Evolutionary conservation across 2,329 filamentous ascomycete genomes (phyloP).

Genomic region (Pyrenochaeta sp.): DNA sequence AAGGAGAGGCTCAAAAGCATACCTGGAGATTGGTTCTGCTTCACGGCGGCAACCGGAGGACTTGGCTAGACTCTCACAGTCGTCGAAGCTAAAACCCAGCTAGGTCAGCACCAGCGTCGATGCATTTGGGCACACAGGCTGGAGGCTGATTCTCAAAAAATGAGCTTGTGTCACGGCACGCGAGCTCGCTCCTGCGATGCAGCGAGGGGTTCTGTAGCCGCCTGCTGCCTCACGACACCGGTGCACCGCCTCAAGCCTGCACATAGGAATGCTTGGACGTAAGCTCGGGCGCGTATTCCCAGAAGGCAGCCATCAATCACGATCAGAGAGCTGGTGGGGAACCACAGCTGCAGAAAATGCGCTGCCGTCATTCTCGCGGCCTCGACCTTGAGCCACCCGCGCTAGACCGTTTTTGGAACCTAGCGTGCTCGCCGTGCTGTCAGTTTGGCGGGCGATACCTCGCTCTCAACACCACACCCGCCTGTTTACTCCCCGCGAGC

Average conservation of each 20-base stretch:
- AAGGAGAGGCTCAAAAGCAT: background rate
- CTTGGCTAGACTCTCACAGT: background rate
- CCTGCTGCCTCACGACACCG: slow-evolving; percentile 17
- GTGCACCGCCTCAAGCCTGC: slow-evolving; percentile 11
- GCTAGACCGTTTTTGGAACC: slow-evolving; percentile 10
- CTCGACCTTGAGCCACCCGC: slow-evolving; percentile 19
- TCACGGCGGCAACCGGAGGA: background rate
- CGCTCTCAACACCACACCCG: slow-evolving; percentile 27
- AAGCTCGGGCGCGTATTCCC: slow-evolving; percentile 7
- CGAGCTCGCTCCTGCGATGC: slow-evolving; percentile 27
- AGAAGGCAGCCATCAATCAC: slow-evolving; percentile 3
- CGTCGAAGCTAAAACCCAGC: background rate
- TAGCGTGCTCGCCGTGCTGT: slow-evolving; percentile 12
- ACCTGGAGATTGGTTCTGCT: background rate
- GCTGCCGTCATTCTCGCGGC: slow-evolving; percentile 20
- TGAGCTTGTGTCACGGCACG: slow-evolving; percentile 27
- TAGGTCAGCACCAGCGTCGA: background rate
- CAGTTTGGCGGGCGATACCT: slow-evolving; percentile 18
- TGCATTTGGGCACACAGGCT: background rate
- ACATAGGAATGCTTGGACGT: background rate
- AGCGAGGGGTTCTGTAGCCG: slow-evolving; percentile 4
- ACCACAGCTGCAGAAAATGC: slow-evolving; percentile 27
- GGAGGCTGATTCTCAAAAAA: background rate
- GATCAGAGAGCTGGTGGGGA: slow-evolving; percentile 15
- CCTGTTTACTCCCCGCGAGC: slow-evolving; percentile 28